Evolutionary conservation across 352 stramenopile genomes (phyloP), one percentile per base, ranked within the genome.

Genomic region (Globisporangium uncinulatum): DNA sequence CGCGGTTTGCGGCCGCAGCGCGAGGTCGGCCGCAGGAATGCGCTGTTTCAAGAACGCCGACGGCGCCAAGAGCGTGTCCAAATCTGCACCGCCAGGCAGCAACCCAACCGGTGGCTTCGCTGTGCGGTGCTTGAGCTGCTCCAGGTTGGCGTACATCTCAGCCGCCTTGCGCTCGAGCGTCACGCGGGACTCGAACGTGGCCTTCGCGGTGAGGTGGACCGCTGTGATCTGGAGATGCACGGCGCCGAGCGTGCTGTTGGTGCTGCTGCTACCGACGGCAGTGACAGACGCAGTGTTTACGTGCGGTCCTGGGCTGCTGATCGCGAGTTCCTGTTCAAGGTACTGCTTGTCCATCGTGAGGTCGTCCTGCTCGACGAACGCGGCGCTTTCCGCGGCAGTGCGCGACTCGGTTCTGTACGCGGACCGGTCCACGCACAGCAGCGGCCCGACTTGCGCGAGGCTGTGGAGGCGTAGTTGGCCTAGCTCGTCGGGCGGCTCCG

Each of bases 321-420:
- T 82, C 5, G 68, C 69, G 2, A 87, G 71, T 24, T 87, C 74
- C 6, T 76, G 68, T 51, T 86, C 72, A 20, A 89, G 60, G 44
- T 89, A 87, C 17, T 66, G 48, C 17, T 81, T 81, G 61, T 84
- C 72, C 70, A 86, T 86, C 42, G 69, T 71, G 39, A 86, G 53
- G 34, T 84, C 76, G 17, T 69, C 63, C 6, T 66, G 55, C 46
- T 83, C 68, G 11, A 66, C 51, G 31, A 89, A 84, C 3, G 62
- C 44, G 14, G 71, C 56, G n/a, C 54, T 54, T 6, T 49, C 34
- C 4, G 43, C 11, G 10, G 50, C 41, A 2, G 42, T 13, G 20
- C 37, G 42, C 15, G 56, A 42, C 61, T 57, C 48, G 7, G 43
- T 44, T 56, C 72, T 75, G 21, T 57, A 57, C 49, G 66, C 61